phyloP scores from a whole-genome alignment of 163 green algal species.

The Scenedesmus sp. region DNA sequence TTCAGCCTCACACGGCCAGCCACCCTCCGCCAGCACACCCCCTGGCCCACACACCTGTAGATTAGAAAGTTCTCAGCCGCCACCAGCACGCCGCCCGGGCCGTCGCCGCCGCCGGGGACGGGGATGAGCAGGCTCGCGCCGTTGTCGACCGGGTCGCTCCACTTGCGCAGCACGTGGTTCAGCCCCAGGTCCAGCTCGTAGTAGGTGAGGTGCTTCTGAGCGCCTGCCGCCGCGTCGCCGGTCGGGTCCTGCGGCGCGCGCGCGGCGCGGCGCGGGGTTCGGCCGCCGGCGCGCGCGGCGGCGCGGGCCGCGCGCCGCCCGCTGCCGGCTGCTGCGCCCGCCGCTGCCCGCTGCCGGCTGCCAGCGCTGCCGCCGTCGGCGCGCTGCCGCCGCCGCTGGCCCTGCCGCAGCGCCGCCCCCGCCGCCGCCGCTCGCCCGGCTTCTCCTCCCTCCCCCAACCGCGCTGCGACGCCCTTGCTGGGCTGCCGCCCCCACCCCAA shows the following conservation, averaged over 20 bases:
- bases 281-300: no score
- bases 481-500: no score
- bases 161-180: conserved; percentile 96
- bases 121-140: conserved; percentile 96
- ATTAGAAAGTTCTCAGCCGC: conserved; percentile 98
- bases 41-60: no score
- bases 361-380: background rate
- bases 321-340: background rate
- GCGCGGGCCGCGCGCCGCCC: no score
- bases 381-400: no score
- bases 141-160: conserved; percentile 92
- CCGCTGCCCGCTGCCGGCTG: background rate
- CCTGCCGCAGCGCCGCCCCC: no score
- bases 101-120: conserved; percentile 94
- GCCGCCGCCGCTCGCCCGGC: background rate
- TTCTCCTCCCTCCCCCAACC: no score
- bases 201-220: conserved; percentile 95
- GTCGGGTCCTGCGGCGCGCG: conserved; percentile 77
- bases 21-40: no score
- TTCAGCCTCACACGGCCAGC: no score
- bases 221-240: conserved; percentile 88
- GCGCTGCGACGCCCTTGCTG: no score
- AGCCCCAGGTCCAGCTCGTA: conserved; percentile 99
- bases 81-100: conserved; percentile 94
- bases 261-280: no score